Conservation (phyloP, 352 stramenopile genomes). For the Phytophthora pinifolia region DNA sequence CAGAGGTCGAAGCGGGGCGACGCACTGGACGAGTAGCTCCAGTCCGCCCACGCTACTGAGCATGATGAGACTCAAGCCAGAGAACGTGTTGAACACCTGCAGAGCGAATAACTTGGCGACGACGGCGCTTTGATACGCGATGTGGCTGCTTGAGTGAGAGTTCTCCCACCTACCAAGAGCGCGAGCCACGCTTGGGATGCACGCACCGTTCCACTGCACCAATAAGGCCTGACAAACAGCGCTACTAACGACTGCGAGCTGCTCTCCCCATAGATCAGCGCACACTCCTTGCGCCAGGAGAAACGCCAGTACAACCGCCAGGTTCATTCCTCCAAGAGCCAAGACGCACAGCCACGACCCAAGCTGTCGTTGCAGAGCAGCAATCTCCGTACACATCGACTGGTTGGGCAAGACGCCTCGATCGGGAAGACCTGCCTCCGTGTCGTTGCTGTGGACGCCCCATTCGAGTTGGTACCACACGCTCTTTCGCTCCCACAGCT, state of each 20-base stretch:
- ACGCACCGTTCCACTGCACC: slow-evolving; percentile 32
- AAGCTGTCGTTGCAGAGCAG: slow-evolving; percentile 16
- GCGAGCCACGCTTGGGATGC: slow-evolving; percentile 27
- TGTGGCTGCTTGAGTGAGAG: slow-evolving; percentile 18
- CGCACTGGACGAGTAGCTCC: slow-evolving; percentile 4
- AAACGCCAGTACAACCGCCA: slow-evolving; percentile 29
- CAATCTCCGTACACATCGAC: slow-evolving; percentile 7
- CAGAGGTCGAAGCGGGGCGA: slow-evolving; percentile 18
- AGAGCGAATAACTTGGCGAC: slow-evolving; percentile 48
- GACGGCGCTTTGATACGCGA: slow-evolving; percentile 29
- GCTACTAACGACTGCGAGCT: slow-evolving; percentile 32
- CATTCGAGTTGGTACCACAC: slow-evolving; percentile 66
- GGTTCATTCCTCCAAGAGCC: slow-evolving; percentile 20
- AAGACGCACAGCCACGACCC: slow-evolving; percentile 21
- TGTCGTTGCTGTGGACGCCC: slow-evolving; percentile 32
- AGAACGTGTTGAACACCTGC: slow-evolving; percentile 41
- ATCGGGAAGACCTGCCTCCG: background rate
- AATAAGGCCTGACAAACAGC: slow-evolving; percentile 27
- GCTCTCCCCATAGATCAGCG: slow-evolving; percentile 22
- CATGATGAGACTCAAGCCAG: slow-evolving; percentile 36
- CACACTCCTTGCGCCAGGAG: slow-evolving; percentile 35
- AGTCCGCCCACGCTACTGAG: slow-evolving; percentile 24
- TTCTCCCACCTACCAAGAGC: slow-evolving; percentile 39
- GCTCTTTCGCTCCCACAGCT: slow-evolving; percentile 59
- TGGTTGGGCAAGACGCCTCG: background rate